Base-by-base conservation (phyloP, 495 filamentous ascomycete species). In the Penicillium alfredii region DNA sequence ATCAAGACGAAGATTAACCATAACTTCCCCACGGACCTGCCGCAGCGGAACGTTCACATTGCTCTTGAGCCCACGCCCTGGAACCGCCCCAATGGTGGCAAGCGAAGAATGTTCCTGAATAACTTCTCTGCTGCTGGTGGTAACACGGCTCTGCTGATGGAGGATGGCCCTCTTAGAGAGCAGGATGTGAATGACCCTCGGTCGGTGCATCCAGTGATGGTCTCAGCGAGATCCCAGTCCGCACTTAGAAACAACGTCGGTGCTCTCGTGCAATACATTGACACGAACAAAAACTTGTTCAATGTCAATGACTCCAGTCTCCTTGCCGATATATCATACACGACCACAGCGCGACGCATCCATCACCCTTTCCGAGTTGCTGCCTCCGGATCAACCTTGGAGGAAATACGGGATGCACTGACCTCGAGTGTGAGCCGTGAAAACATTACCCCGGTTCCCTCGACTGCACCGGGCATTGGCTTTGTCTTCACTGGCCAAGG, bases 1-100 rank as follows among this genome's bases (percentile, higher is more conserved):
- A 90, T 90, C 68, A 92, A 94, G 65, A 76, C 69, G 6, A 76
- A 76, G 59, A 75, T 92, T 71, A 77, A 94, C 71, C 74, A 83
- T 64, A 82, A 75, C 21, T 92, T 90, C 66, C 86, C 87, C 1
- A 77, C 74, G 16, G 82, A 90, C 52, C 61, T 89, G 2, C 61
- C 63, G 0, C 73, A 88, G 38, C 80, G 86, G 16, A 86, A 86
- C 38, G 83, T 90, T 20, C 79, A 89, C 53, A 78, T 81, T 52
- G 75, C 77, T 3, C 48, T 66, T 5, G 63, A 72, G 45, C 64
- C 71, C 13, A 79, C 78, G 3, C 74, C 80, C 0, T 87, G 80
- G 58, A 66, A 64, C 14, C 67, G 79, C n/a, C 74, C 73, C 24
- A 75, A 76, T 36, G 78, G 73, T 19, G 76, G 68, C 27, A 72